Conservation (phyloP, 768 basidiomycete species). For the Xanthoconium stramineum region DNA sequence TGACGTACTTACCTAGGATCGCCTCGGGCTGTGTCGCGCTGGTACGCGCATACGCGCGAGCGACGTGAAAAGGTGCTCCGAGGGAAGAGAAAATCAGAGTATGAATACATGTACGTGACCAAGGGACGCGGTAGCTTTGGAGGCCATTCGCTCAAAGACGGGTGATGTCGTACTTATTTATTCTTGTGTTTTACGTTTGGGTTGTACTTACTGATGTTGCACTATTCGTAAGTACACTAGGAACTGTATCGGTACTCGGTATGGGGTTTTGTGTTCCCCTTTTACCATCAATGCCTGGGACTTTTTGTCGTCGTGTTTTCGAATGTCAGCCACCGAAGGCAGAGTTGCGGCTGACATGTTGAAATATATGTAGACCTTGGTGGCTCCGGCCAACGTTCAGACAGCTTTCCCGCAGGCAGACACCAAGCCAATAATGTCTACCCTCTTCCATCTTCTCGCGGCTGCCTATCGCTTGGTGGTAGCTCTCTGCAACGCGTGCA, state of each 20-base stretch:
- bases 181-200: background rate
- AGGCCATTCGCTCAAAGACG: too few relatives aligned
- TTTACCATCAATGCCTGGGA: background rate
- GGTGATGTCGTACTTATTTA: background rate
- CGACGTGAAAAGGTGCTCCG: background rate
- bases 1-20: background rate
- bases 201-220: background rate
- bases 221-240: background rate
- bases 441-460: constrained; percentile 5
- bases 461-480: constrained; percentile 2
- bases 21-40: background rate
- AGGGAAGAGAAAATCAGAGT: too few relatives aligned
- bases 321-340: background rate
- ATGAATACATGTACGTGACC: background rate
- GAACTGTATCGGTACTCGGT: constrained; percentile 1
- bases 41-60: background rate
- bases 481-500: constrained; percentile 10
- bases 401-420: background rate
- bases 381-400: too few relatives aligned
- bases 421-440: constrained; percentile 4
- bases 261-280: background rate
- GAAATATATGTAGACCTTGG: background rate
- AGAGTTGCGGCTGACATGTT: constrained; percentile 2
- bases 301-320: background rate
- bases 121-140: background rate